Evolutionary conservation across 495 filamentous ascomycete species (phyloP).

Genomic region (Filosporella fistucella): DNA sequence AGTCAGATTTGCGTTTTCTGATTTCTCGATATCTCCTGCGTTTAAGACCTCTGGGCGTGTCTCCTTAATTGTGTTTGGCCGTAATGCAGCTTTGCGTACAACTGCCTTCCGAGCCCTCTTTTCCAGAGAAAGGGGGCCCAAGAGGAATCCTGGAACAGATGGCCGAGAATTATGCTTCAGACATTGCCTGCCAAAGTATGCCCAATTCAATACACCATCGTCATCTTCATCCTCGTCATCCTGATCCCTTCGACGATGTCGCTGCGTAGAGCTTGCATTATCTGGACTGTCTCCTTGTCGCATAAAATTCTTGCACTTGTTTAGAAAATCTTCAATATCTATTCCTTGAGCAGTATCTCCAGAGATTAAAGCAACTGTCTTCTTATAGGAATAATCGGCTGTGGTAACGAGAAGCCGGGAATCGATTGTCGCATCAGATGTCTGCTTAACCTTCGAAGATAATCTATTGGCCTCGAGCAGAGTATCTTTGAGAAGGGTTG

Average conservation of each 20-base stretch:
- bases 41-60: conserved; percentile 71
- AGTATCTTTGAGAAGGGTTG: conserved; percentile 55
- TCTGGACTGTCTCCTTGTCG: conserved; percentile 37
- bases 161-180: conserved; percentile 70
- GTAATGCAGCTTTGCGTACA: conserved; percentile 59
- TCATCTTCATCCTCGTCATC: conserved; percentile 52
- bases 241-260: conserved; percentile 27
- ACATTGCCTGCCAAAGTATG: conserved; percentile 69
- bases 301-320: conserved; percentile 90
- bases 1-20: conserved; percentile 72
- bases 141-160: conserved; percentile 73
- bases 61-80: conserved; percentile 57
- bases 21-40: conserved; percentile 63
- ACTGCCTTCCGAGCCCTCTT: conserved; percentile 68
- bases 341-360: conserved; percentile 68
- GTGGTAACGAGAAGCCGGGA: conserved; percentile 74
- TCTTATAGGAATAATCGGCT: conserved; percentile 73
- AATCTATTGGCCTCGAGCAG: conserved; percentile 59
- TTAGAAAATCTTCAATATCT: conserved; percentile 91
- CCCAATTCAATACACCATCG: conserved; percentile 80
- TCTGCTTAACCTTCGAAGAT: conserved; percentile 74
- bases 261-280: conserved; percentile 37
- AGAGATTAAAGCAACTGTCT: conserved; percentile 61
- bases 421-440: conserved; percentile 88
- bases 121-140: conserved; percentile 86